A percentile compares a stretch with the other conserved stretches of the same genome.
Conservation (phyloP, 371 early-diverging fungal genomes). For the Syncephalastrum sp. region DNA sequence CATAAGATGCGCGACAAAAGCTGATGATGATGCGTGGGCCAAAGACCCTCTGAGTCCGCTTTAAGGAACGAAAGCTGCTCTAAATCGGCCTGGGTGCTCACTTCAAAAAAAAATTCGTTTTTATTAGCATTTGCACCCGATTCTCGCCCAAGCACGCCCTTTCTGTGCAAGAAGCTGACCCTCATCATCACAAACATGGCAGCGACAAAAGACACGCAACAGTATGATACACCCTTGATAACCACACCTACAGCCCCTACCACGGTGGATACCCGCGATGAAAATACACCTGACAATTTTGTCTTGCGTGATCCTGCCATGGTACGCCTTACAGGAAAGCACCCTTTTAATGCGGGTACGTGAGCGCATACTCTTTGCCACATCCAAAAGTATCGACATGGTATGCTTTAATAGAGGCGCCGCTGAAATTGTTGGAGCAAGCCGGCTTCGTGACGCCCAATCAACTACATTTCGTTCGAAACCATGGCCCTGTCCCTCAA, state of each 20-base stretch:
- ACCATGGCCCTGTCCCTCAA: slow-evolving; percentile 84
- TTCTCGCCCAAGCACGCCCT: background rate
- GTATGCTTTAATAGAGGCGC: slow-evolving; percentile 35
- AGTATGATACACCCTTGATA: background rate
- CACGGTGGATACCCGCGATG: slow-evolving; percentile 28
- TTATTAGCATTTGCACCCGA: too few species aligned
- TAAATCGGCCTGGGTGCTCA: too few species aligned
- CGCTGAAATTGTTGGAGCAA: slow-evolving; percentile 42
- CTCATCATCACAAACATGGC: background rate
- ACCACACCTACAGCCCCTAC: background rate
- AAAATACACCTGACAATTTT: slow-evolving; percentile 48
- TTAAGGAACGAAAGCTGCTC: too few species aligned
- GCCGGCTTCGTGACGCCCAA: slow-evolving; percentile 58
- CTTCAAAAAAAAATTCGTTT: too few species aligned
- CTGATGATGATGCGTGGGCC: too few species aligned
- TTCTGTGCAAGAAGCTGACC: background rate
- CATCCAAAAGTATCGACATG: background rate
- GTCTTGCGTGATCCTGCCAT: slow-evolving; percentile 46
- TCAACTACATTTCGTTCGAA: slow-evolving; percentile 66
- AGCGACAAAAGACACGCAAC: background rate
- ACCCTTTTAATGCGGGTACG: slow-evolving; percentile 59
- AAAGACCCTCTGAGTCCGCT: too few species aligned
- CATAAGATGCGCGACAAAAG: too few species aligned
- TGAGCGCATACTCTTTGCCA: background rate
- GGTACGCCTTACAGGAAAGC: slow-evolving; percentile 52